Conservation (phyloP, 805 yeast genomes). For the Pichia insulana region DNA sequence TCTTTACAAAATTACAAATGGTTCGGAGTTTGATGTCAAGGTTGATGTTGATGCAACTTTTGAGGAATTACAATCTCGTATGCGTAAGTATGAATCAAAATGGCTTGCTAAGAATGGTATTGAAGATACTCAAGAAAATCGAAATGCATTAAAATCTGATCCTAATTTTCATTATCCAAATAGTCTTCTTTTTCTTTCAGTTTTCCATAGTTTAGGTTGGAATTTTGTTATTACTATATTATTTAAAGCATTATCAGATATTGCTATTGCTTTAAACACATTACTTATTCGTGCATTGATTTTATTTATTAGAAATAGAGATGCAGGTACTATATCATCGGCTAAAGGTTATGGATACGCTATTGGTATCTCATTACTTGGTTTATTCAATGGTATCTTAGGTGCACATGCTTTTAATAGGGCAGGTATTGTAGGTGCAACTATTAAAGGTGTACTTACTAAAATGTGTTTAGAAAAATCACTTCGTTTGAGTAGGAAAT, state of each 20-base stretch:
- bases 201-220: constrained; percentile 41
- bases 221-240: constrained; percentile 34
- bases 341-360: constrained; percentile 65
- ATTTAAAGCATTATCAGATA: constrained; percentile 38
- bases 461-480: constrained; percentile 65
- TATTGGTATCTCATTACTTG: constrained; percentile 55
- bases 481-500: constrained; percentile 46
- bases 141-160: constrained; percentile 22
- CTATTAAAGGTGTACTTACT: constrained; percentile 60
- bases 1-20: constrained; percentile 38
- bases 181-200: constrained; percentile 36
- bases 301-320: constrained; percentile 47
- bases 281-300: constrained; percentile 58
- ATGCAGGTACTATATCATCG: constrained; percentile 37
- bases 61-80: constrained; percentile 24
- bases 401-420: constrained; percentile 59
- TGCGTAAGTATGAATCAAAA: constrained; percentile 24
- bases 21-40: constrained; percentile 33
- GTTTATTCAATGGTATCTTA: constrained; percentile 37
- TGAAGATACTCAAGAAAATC: constrained; percentile 29
- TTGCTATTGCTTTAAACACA: constrained; percentile 51
- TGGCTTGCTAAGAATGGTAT: constrained; percentile 27
- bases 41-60: constrained; percentile 29
- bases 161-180: constrained; percentile 35
- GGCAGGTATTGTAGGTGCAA: constrained; percentile 58